A percentile compares a stretch with the other conserved stretches of the same genome.
Conservation (phyloP, 495 filamentous ascomycete species). For the Lophiotrema nucula region DNA sequence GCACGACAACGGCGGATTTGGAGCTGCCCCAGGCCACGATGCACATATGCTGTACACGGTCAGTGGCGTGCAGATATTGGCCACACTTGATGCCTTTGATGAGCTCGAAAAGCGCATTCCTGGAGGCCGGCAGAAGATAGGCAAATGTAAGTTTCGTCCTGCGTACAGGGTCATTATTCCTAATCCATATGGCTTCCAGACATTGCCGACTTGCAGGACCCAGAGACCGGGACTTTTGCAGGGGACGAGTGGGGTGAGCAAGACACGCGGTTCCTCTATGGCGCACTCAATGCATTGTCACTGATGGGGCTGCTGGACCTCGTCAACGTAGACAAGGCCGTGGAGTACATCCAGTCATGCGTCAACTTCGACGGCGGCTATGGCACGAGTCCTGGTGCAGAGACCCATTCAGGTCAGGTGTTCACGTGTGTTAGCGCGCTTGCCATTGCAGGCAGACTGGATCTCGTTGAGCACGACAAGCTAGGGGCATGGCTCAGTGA, state of each 20-base stretch:
- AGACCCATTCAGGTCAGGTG: conserved; percentile 90
- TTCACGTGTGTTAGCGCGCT: conserved; percentile 93
- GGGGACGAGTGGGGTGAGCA: conserved; percentile 96
- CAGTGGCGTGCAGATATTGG: conserved; percentile 88
- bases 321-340: conserved; percentile 75
- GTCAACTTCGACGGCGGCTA: conserved; percentile 93
- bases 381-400: conserved; percentile 81
- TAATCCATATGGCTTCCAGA: conserved; percentile 48
- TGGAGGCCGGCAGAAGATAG: conserved; percentile 69
- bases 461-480: conserved; percentile 78
- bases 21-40: conserved; percentile 90
- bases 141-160: conserved; percentile 59
- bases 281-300: conserved; percentile 81
- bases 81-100: conserved; percentile 77
- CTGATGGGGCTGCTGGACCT: conserved; percentile 68
- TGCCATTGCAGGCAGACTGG: conserved; percentile 74
- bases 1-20: conserved; percentile 83
- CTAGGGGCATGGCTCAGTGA: conserved; percentile 91
- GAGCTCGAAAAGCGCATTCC: conserved; percentile 68
- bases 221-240: conserved; percentile 76
- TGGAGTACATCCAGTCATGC: conserved; percentile 73
- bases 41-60: conserved; percentile 93
- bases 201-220: conserved; percentile 78
- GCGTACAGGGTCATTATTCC: not conserved
- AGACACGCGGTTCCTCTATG: conserved; percentile 92